Base-by-base conservation (phyloP, 805 yeast genomes). In the Barnettozyma siamensis region DNA sequence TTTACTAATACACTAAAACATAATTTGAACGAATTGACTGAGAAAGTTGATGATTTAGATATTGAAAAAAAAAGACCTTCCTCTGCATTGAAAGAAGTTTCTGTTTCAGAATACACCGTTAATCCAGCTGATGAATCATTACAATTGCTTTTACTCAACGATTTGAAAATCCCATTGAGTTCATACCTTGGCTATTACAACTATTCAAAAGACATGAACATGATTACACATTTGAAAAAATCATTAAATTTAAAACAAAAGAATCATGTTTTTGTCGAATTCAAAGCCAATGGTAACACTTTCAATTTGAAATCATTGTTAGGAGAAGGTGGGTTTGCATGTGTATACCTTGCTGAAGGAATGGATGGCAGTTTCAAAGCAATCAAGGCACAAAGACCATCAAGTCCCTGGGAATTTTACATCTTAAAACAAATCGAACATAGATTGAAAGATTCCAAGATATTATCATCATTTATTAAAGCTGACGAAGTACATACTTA, bases 321-420 rank as follows among this genome's bases (percentile, higher is more conserved):
- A 11, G 96, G 96, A 0, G 74, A 73, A 52, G 94, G 95, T n/a
- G 93, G 89, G 0, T 81, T 69, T 63, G 94, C 89, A 0, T 70
- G 76, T 2, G 95, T 87, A 0, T 87, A 78, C 55, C 63, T 87
- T 18, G 80, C 84, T 1, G 89, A 84, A 56, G 65, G 72, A 11
- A 70, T 75, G 45, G 58, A 62, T 8, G 87, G 85, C 2, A 55
- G 61, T 1, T 53, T 73, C 27, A 72, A 69, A 38, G 95, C 96
- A 0, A 61, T 88, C 39, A 88, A 88, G 55, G 74, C 83, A 12
- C 88, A 83, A 54, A 68, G 70, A 15, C 87, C 91, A 0, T 65
- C 85, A 0, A 73, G 76, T 34, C 66, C 75, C 4, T 88, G 96
- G 96, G 96, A 88, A 60, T 85, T 72, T 52, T 87, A 84, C 56